Evolutionary conservation across 805 yeast species (phyloP).

Genomic region (Ogataea trehalophila): DNA sequence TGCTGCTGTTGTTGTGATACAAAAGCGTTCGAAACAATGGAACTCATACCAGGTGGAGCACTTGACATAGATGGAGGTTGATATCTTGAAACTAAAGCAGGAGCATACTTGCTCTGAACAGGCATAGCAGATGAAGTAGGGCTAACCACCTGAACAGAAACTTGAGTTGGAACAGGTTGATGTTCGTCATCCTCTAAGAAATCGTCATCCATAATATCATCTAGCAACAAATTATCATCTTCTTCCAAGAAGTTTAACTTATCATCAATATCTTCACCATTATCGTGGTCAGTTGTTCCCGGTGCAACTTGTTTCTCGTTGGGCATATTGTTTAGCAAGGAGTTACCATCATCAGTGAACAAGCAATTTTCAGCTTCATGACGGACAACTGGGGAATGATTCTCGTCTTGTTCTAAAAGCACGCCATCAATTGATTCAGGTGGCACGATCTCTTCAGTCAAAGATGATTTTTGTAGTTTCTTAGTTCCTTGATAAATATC

Average conservation of each 20-base stretch:
- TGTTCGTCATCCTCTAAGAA: conserved; percentile 24
- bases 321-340: conserved; percentile 5
- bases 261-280: conserved; percentile 25
- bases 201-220: conserved; percentile 36
- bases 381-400: no score
- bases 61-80: not conserved
- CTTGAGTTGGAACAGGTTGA: not conserved
- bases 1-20: not conserved
- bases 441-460: no score
- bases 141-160: not conserved
- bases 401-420: no score
- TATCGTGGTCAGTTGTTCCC: not conserved
- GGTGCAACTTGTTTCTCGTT: not conserved
- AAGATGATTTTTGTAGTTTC: no score
- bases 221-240: conserved; percentile 39
- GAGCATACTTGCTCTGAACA: not conserved
- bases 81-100: not conserved
- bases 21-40: not conserved
- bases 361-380: not conserved
- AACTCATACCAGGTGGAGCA: not conserved
- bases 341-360: conserved; percentile 4
- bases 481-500: no score
- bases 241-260: conserved; percentile 39
- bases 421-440: no score
- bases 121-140: not conserved